A percentile compares a stretch with the other conserved stretches of the same genome.
These are phyloP conservation scores for Ilyonectria mors-panacis DNA, from an alignment of 2,329 filamentous ascomycete genomes.

Conservation along the genomic window DNA sequence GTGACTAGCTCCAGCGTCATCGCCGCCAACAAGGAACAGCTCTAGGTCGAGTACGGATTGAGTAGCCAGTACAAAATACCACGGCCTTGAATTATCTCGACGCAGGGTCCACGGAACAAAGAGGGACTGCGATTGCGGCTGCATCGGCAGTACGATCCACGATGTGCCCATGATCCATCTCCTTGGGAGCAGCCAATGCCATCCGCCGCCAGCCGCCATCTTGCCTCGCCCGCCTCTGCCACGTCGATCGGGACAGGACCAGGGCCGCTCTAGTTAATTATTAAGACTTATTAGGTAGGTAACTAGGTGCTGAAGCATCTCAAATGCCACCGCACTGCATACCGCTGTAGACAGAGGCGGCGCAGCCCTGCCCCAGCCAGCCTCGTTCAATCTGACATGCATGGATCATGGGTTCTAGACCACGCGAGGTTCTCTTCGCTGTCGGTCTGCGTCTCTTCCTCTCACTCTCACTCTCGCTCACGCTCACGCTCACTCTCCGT, in stretches of 20 bases:
- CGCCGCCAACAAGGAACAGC: too few relatives aligned
- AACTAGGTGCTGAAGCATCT: slow-evolving; percentile 7
- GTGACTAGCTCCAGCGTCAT: too few relatives aligned
- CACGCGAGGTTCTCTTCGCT: slow-evolving; percentile 14
- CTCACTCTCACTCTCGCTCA: too few relatives aligned
- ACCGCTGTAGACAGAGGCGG: slow-evolving; percentile 4
- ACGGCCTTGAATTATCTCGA: not conserved
- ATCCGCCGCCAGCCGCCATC: not conserved
- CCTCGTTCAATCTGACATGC: slow-evolving; percentile 32
- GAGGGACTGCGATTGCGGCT: not conserved
- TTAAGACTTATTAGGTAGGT: slow-evolving; percentile 23
- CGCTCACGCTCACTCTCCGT: not conserved
- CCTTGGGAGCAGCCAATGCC: not conserved
- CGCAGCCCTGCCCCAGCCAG: slow-evolving; percentile 11
- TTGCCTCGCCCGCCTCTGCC: not conserved
- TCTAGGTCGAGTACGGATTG: too few relatives aligned
- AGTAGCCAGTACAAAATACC: not conserved
- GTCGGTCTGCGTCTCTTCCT: not conserved
- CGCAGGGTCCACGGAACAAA: not conserved
- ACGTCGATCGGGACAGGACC: not conserved
- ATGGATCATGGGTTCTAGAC: slow-evolving; percentile 26
- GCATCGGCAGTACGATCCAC: not conserved
- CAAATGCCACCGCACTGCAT: not conserved
- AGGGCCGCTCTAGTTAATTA: not conserved
- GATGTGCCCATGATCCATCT: not conserved